Evolutionary conservation across 148 eudicot species (phyloP), one percentile per base, ranked within the genome.

Genomic region (Chenopodium suecicum): DNA sequence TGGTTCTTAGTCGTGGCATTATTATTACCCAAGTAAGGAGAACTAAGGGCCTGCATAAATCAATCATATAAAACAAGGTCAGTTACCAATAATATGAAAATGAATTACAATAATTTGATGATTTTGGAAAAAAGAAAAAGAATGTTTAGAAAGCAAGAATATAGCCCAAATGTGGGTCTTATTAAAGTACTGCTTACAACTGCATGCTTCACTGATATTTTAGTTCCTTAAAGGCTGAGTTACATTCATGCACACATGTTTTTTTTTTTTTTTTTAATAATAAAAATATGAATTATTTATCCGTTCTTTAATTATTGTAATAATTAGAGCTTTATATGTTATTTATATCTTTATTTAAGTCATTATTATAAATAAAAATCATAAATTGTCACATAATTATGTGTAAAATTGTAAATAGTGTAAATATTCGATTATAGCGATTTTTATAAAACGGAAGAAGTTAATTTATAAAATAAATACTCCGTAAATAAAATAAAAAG

Each of bases 21-120:
- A 80, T 72, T 80, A 83, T 79, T 89, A 78, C 94, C 89, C 89
- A 92, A 74, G 88, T 92, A 92, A 11, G 98, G 97, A 77, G 90
- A 87, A 86, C 94, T 89, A 76, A 94, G 93, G 79, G 94, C 98
- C 98, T 94, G 98, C 84, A 89, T 44, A 16, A 64, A 78, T 19
- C 9, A 75, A 3, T n/a, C 11, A 31, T 7, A 17, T 56, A 56
- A 14, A 12, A 54, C 60, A 56, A 14, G 20, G 6, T 56, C 62
- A 56, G 5, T 56, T 14, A 56, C 17, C 17, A 16, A 17, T 14
- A 56, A 17, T 9, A 13, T 6, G 48, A 41, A 84, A 70, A 20
- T 32, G 52, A 13, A 27, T 25, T 34, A 75, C 7, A 37, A 13
- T n/a, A 48, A 13, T 47, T 37, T 78, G 34, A 78, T 66, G 65